phyloP scores from a whole-genome alignment of 1,284 basidiomycete species.

The Tremellales sp. region DNA sequence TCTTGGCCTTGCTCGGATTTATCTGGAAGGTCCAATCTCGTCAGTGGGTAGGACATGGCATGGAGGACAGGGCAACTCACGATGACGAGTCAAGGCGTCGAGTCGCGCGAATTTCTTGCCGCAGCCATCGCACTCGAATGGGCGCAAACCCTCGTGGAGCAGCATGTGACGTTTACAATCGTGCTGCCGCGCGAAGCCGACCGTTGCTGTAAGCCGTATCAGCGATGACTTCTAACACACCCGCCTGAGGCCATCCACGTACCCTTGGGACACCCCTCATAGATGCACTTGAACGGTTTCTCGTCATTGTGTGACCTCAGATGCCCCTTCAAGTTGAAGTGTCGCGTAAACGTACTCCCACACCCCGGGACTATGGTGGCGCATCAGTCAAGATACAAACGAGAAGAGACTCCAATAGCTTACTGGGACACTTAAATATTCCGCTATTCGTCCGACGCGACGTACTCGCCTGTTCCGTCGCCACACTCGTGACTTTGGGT shows the following conservation, averaged over 20 bases:
- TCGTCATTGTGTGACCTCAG: conserved; percentile 95
- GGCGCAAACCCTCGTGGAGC: conserved; percentile 76
- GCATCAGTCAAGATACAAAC: not conserved
- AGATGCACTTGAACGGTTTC: conserved; percentile 86
- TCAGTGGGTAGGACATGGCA: not conserved
- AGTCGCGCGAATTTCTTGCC: conserved; percentile 90
- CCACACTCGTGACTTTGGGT: conserved; percentile 87
- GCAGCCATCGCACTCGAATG: conserved; percentile 85
- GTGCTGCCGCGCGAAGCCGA: conserved; percentile 83
- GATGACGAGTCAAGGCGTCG: conserved; percentile 75
- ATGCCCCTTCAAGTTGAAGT: conserved; percentile 67
- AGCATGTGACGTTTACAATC: conserved; percentile 94
- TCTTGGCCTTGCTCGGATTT: conserved; percentile 50
- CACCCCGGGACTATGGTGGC: conserved; percentile 84
- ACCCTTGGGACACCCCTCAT: conserved; percentile 85
- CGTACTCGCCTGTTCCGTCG: conserved; percentile 88
- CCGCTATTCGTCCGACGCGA: conserved; percentile 85
- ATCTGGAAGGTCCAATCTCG: conserved; percentile 22
- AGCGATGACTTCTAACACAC: no score
- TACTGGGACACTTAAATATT: conserved; percentile 75
- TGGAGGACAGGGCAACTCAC: conserved; percentile 55
- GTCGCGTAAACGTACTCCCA: conserved; percentile 84
- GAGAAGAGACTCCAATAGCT: conserved; percentile 7
- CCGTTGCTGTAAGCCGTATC: conserved; percentile 28
- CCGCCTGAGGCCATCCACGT: conserved; percentile 5